Percentiles rank a stretch among this genome's conserved stretches.
Conservation (phyloP, 2,329 filamentous ascomycete genomes). For the Fusarium torulosum region DNA sequence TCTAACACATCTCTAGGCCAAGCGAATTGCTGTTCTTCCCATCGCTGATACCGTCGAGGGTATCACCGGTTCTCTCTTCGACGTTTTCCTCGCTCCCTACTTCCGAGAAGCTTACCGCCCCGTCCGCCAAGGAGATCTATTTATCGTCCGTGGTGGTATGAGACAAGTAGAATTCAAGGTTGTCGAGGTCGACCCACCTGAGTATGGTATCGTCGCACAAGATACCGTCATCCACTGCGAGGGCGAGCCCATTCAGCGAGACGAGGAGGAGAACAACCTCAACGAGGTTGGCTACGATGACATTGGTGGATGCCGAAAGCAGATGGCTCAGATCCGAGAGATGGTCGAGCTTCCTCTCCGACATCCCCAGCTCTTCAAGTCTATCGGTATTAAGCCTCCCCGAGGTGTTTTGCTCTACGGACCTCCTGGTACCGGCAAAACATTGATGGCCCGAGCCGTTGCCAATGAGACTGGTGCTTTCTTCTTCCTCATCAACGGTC, state of each 20-base stretch:
- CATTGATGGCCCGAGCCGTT: slow-evolving; percentile 97
- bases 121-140: slow-evolving; percentile 95
- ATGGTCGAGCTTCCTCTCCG: slow-evolving; percentile 96
- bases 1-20: slow-evolving; percentile 73
- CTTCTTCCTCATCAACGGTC: slow-evolving; percentile 99
- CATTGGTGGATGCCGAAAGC: slow-evolving; percentile 98
- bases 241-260: slow-evolving; percentile 89
- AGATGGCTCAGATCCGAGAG: slow-evolving; percentile 99
- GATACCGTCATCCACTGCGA: slow-evolving; percentile 99
- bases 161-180: slow-evolving; percentile 99
- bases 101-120: slow-evolving; percentile 99
- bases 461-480: slow-evolving; percentile 99
- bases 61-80: slow-evolving; percentile 96
- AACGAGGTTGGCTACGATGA: slow-evolving; percentile 99
- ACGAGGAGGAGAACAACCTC: slow-evolving; percentile 98
- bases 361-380: slow-evolving; percentile 99
- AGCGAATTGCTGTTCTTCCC: slow-evolving; percentile 97
- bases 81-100: slow-evolving; percentile 98
- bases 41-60: slow-evolving; percentile 99
- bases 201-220: slow-evolving; percentile 98
- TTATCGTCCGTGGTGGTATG: slow-evolving; percentile 98
- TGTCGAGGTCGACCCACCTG: slow-evolving; percentile 96
- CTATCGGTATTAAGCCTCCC: slow-evolving; percentile 99
- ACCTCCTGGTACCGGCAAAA: slow-evolving; percentile 99
- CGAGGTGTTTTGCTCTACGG: slow-evolving; percentile 97